A percentile compares a stretch with the other conserved stretches of the same genome.
Conservation (phyloP, 2,329 filamentous ascomycete genomes). For the Aspergillus bombycis region DNA sequence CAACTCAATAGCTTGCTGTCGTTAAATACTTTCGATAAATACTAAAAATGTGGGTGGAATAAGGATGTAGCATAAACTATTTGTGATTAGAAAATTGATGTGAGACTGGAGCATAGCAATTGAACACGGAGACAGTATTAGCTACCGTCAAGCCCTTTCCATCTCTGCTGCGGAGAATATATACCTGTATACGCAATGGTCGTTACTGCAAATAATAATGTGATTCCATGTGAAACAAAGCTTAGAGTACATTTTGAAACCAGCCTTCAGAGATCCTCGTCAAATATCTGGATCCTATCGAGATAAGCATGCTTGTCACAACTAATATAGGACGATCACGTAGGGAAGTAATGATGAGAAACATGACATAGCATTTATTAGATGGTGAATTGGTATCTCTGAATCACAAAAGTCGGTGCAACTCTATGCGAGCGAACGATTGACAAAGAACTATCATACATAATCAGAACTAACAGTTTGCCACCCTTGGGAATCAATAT, state of each 20-base stretch:
- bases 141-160: neutral
- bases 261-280: neutral
- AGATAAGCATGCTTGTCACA: neutral
- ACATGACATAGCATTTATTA: neutral
- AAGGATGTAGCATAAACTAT: neutral
- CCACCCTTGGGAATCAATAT: conserved; percentile 6
- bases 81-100: neutral
- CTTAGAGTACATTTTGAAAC: neutral
- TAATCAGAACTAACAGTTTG: conserved; percentile 5
- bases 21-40: neutral
- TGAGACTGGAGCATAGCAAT: neutral
- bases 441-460: neutral
- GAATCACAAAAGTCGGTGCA: conserved; percentile 4
- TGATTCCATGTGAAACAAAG: neutral
- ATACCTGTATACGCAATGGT: too few species aligned
- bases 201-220: neutral
- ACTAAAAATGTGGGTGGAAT: neutral
- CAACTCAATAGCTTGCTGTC: neutral
- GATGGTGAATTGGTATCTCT: conserved; percentile 1
- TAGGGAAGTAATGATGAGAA: neutral
- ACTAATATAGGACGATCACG: neutral
- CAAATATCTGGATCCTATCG: neutral
- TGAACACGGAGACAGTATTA: neutral
- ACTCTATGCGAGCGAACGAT: conserved; percentile 15
- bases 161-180: too few species aligned